Conservation (phyloP, 1,284 basidiomycete genomes). For the Thecaphora thlaspeos region DNA sequence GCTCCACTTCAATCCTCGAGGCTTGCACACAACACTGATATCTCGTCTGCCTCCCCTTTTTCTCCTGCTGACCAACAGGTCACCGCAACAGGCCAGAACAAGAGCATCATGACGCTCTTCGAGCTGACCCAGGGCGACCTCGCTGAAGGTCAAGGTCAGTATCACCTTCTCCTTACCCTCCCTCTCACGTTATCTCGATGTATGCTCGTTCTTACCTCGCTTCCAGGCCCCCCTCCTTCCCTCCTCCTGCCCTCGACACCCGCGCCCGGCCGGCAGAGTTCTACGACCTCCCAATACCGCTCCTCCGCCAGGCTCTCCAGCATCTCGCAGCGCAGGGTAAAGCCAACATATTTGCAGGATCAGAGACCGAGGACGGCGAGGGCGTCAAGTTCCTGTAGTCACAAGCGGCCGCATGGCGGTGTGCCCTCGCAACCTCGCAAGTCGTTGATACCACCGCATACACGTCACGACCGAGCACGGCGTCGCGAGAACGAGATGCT, state of each 20-base stretch:
- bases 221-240: too few relatives aligned
- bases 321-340: constrained; percentile 61
- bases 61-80: constrained; percentile 54
- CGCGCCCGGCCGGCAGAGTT: constrained; percentile 60
- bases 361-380: constrained; percentile 59
- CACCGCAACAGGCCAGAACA: constrained; percentile 61
- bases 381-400: constrained; percentile 62
- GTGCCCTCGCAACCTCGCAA: too few relatives aligned
- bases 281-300: constrained; percentile 58
- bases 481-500: too few relatives aligned
- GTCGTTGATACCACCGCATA: too few relatives aligned
- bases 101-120: constrained; percentile 63
- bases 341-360: constrained; percentile 61
- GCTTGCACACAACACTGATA: too few relatives aligned
- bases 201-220: neutral
- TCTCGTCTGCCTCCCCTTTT: too few relatives aligned
- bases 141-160: constrained; percentile 46
- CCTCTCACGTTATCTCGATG: neutral
- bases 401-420: too few relatives aligned
- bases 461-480: too few relatives aligned
- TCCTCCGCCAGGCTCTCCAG: constrained; percentile 61
- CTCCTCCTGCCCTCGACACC: neutral
- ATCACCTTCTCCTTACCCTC: too few relatives aligned
- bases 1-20: too few relatives aligned
- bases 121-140: constrained; percentile 63